These are phyloP conservation scores for Puccinia hordei DNA, from an alignment of 1,284 basidiomycete genomes.

Conservation along the genomic window DNA sequence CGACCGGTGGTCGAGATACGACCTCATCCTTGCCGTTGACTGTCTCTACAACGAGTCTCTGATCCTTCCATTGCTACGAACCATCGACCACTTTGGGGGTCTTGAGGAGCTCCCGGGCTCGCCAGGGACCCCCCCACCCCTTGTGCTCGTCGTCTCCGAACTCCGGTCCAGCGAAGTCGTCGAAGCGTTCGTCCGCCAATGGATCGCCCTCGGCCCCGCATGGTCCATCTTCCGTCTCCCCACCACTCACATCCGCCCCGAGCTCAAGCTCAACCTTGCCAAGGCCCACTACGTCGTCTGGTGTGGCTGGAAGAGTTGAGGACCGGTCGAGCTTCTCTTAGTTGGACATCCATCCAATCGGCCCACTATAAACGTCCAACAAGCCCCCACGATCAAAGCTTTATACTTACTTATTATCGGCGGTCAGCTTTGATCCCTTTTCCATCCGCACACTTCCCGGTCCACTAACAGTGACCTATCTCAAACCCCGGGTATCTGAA, in stretches of 20 bases:
- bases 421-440: no score
- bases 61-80: constrained; percentile 70
- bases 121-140: constrained; percentile 64
- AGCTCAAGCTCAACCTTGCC: constrained; percentile 10
- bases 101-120: not conserved
- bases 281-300: constrained; percentile 26
- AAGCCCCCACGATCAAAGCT: no score
- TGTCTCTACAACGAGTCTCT: constrained; percentile 84
- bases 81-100: constrained; percentile 61
- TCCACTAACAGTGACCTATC: no score
- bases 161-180: constrained; percentile 78
- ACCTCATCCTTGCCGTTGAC: constrained; percentile 76
- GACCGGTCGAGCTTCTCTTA: not conserved
- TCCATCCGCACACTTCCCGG: no score
- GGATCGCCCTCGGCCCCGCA: constrained; percentile 11
- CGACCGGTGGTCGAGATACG: constrained; percentile 57
- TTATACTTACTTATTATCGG: no score
- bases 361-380: no score
- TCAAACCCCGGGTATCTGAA: no score
- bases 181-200: constrained; percentile 57
- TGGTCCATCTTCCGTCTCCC: constrained; percentile 47
- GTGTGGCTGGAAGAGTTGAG: constrained; percentile 32
- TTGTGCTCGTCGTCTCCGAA: constrained; percentile 74
- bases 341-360: no score
- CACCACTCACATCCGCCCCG: not conserved